A percentile compares a stretch with the other conserved stretches of the same genome.
These are phyloP conservation scores for Calonectria naviculata DNA, from an alignment of 2,329 filamentous ascomycete species.

Conservation along the genomic window DNA sequence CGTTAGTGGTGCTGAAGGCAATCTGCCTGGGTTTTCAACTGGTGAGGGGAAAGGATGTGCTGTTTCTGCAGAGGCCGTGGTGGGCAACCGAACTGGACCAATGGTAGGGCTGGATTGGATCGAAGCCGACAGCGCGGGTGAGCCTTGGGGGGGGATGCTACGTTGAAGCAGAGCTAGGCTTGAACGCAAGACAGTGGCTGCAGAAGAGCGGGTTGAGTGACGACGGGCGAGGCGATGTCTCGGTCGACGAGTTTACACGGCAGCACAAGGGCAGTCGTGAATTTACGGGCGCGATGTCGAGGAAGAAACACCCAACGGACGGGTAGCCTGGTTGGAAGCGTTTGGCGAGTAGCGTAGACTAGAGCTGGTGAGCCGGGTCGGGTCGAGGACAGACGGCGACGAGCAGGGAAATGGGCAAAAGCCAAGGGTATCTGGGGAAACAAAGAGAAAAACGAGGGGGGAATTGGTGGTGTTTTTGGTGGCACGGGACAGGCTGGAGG, in stretches of 20 bases:
- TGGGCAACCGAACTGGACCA: slow-evolving; percentile 45
- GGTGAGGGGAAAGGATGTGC: slow-evolving; percentile 43
- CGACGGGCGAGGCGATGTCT: slow-evolving; percentile 37
- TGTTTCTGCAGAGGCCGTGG: slow-evolving; percentile 47
- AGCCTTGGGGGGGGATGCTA: slow-evolving; percentile 12
- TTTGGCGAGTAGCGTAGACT: slow-evolving; percentile 31
- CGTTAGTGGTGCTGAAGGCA: slow-evolving; percentile 40
- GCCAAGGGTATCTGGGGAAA: slow-evolving; percentile 46
- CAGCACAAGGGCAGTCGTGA: slow-evolving; percentile 31
- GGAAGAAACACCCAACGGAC: slow-evolving; percentile 18
- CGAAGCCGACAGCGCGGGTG: slow-evolving; percentile 28
- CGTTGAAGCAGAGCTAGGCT: slow-evolving; percentile 30
- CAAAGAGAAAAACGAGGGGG: slow-evolving; percentile 45
- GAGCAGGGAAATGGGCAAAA: slow-evolving; percentile 37
- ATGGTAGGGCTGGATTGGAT: slow-evolving; percentile 30
- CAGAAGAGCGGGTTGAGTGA: slow-evolving; percentile 30
- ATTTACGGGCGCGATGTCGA: slow-evolving; percentile 30
- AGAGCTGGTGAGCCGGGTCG: slow-evolving; percentile 37
- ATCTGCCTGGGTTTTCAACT: slow-evolving; percentile 35
- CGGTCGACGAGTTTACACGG: slow-evolving; percentile 40
- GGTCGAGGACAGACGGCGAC: slow-evolving; percentile 36
- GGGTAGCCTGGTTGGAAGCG: slow-evolving; percentile 17
- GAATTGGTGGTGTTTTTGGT: slow-evolving; percentile 43
- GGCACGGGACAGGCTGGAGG: slow-evolving; percentile 44
- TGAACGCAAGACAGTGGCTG: slow-evolving; percentile 31